Conservation (phyloP, 108 stramenopile genomes). For the Conticribra weissflogii region DNA sequence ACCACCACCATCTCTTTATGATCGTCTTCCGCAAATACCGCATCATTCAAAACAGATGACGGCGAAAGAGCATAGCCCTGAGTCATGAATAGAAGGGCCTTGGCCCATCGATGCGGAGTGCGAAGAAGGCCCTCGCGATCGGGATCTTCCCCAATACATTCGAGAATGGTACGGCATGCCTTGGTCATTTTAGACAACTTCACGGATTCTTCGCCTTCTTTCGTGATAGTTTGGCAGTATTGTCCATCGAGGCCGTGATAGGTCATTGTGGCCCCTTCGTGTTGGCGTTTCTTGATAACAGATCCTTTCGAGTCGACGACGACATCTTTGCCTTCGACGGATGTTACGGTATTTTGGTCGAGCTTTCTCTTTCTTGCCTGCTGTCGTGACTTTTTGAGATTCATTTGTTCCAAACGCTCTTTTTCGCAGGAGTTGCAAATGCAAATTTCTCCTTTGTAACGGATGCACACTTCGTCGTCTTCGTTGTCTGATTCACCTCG, state of each 20-base stretch:
- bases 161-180: conserved; percentile 89
- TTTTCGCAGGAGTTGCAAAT: conserved; percentile 9
- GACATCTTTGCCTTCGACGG: conserved; percentile 3
- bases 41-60: conserved; percentile 85
- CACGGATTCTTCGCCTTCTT: neutral
- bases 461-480: conserved; percentile 13
- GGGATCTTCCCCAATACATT: conserved; percentile 97
- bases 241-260: neutral
- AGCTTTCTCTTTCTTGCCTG: neutral
- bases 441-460: conserved; percentile 15
- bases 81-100: conserved; percentile 93
- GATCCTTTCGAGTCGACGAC: neutral
- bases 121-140: conserved; percentile 89
- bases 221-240: neutral
- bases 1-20: conserved; percentile 98
- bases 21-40: conserved; percentile 90
- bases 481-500: too few relatives aligned
- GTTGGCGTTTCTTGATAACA: neutral
- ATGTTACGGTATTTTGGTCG: neutral
- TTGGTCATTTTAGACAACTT: conserved; percentile 78
- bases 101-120: conserved; percentile 95
- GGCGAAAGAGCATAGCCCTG: conserved; percentile 84
- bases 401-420: conserved; percentile 2
- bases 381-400: neutral
- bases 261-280: neutral